Evolutionary conservation across 331 rosid genomes (phyloP), one percentile per base, ranked within the genome.

Genomic region (Malus hybrid): DNA sequence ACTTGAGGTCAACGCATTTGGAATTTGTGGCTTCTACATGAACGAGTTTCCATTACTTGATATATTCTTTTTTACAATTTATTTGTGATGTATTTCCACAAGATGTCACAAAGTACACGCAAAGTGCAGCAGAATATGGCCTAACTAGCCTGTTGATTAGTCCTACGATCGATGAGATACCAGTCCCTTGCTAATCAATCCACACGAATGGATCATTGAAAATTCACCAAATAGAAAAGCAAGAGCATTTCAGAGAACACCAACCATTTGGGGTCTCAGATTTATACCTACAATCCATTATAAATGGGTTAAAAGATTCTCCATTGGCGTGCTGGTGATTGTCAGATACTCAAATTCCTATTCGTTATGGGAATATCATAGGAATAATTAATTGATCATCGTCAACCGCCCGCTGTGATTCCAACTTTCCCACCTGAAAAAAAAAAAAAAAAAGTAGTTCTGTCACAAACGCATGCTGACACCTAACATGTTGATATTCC

Each of bases 21-120:
- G n/a, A 62, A 62, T 22, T 62, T 13, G 34, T 5, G 33, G 5
- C n/a, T 62, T 26, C 9, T 2, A 62, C 30, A 28, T 1, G 14
- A 42, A 18, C 28, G 50, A 70, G 63, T 29, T 48, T 52, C 44
- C 28, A 16, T 29, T 52, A 24, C 19, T 64, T 15, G 4, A 7
- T 64, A 2, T 6, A 32, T 32, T 64, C 26, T 3, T 18, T 32
- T 63, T 16, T 29, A 26, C 7, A 16, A 24, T 24, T 58, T 14
- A 64, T 32, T 29, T 1, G 7, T 28, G 33, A 63, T 63, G 56
- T 55, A 71, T 75, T 53, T 66, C 63, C 64, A 20, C 70, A 64
- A 64, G 63, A 58, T 34, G 85, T 52, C 60, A 77, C 65, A 73
- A 77, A 77, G 76, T 63, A 82, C 78, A 57, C 73, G 76, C 76